Percentiles rank a stretch among this genome's conserved stretches.
phyloP scores from a whole-genome alignment of 192 early-diverging fungal species.

The Phycomyces nitens region DNA sequence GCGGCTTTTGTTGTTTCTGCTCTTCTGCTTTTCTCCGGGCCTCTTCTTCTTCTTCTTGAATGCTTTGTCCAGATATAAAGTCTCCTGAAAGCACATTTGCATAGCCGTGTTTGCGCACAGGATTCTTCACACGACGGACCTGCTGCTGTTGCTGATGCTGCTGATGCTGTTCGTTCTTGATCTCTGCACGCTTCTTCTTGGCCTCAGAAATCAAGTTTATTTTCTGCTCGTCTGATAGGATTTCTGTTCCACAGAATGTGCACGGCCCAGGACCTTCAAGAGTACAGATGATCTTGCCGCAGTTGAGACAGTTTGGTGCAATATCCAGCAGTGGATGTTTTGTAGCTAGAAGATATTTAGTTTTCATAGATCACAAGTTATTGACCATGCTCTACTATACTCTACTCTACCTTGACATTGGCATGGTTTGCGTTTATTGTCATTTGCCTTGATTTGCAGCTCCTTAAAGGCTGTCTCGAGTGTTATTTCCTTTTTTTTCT shows the following conservation, averaged over 20 bases:
- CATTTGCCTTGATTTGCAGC: slow-evolving; percentile 36
- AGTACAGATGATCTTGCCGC: slow-evolving; percentile 59
- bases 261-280: slow-evolving; percentile 54
- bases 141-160: slow-evolving; percentile 29
- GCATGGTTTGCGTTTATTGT: slow-evolving; percentile 43
- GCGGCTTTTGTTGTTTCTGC: slow-evolving; percentile 29
- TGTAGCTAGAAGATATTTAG: slow-evolving; percentile 34
- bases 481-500: slow-evolving; percentile 38
- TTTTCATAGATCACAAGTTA: too few species aligned
- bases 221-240: slow-evolving; percentile 52
- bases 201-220: slow-evolving; percentile 44
- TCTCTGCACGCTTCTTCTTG: slow-evolving; percentile 40
- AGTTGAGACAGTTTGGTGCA: slow-evolving; percentile 55
- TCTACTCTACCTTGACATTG: slow-evolving; percentile 44
- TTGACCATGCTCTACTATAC: background rate
- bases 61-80: slow-evolving; percentile 23
- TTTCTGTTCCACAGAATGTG: slow-evolving; percentile 49
- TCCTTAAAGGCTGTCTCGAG: slow-evolving; percentile 50
- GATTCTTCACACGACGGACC: slow-evolving; percentile 14
- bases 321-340: slow-evolving; percentile 50
- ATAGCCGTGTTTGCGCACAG: slow-evolving; percentile 35
- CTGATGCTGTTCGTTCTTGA: slow-evolving; percentile 37
- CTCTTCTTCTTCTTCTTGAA: slow-evolving; percentile 23
- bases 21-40: slow-evolving; percentile 17
- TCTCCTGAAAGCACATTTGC: slow-evolving; percentile 45